These are phyloP conservation scores for Kodamaea arcana DNA, from an alignment of 1,139 yeast species.

Conservation along the genomic window DNA sequence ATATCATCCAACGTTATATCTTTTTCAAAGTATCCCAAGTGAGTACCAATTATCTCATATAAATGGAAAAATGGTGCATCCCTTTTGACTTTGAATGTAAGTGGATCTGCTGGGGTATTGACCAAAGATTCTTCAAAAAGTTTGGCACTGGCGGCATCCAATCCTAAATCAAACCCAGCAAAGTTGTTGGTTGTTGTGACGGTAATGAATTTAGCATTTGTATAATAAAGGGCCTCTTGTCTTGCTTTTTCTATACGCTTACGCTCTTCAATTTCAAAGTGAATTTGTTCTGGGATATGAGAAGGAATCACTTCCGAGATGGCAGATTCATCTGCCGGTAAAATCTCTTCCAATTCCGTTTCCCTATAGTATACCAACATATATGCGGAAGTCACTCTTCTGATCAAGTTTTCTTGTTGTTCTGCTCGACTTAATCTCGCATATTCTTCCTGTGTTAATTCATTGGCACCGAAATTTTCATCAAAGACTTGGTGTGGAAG, in stretches of 20 bases:
- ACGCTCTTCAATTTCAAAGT: slow-evolving; percentile 55
- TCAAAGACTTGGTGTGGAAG: slow-evolving; percentile 82
- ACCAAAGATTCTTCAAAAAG: slow-evolving; percentile 47
- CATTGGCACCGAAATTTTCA: slow-evolving; percentile 86
- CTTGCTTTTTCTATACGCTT: slow-evolving; percentile 56
- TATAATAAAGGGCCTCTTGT: slow-evolving; percentile 77
- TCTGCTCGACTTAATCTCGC: slow-evolving; percentile 52
- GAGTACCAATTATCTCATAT: slow-evolving; percentile 45
- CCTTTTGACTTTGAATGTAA: slow-evolving; percentile 52
- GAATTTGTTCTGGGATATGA: slow-evolving; percentile 64
- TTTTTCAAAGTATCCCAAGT: slow-evolving; percentile 28
- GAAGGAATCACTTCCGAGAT: slow-evolving; percentile 52
- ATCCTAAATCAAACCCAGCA: slow-evolving; percentile 75
- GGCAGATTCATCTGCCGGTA: slow-evolving; percentile 50
- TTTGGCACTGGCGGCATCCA: slow-evolving; percentile 46
- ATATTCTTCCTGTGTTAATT: slow-evolving; percentile 44
- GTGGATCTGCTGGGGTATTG: slow-evolving; percentile 48
- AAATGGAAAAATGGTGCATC: slow-evolving; percentile 52
- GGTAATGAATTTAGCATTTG: slow-evolving; percentile 55
- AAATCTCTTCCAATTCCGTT: slow-evolving; percentile 50
- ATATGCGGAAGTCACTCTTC: slow-evolving; percentile 90
- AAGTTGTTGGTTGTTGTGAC: slow-evolving; percentile 50
- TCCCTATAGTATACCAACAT: slow-evolving; percentile 92
- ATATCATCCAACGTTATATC: slow-evolving; percentile 9
- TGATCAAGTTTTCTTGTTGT: slow-evolving; percentile 58